Conservation (phyloP, 148 eudicot species). For the Polygonum aviculare region DNA sequence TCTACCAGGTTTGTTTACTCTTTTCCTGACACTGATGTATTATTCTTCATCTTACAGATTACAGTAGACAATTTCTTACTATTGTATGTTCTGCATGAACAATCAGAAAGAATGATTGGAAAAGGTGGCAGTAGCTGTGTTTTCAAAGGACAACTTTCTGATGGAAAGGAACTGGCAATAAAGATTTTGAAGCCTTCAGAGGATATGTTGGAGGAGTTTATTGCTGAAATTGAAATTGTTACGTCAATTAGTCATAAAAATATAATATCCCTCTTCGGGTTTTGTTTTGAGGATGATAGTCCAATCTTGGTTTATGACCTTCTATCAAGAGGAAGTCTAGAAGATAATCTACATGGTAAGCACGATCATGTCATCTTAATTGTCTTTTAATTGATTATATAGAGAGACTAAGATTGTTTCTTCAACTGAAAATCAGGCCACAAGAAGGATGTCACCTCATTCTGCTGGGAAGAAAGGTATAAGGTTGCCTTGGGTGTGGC, state of each 20-base stretch:
- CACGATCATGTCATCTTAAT: not conserved
- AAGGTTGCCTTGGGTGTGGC: conserved; percentile 88
- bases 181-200: conserved; percentile 74
- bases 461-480: conserved; percentile 76
- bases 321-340: conserved; percentile 79
- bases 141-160: conserved; percentile 60
- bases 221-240: conserved; percentile 70
- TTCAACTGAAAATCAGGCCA: conserved; percentile 32
- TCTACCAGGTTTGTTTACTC: conserved; percentile 43
- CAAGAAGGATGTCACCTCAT: conserved; percentile 31
- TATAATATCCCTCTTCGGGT: conserved; percentile 72
- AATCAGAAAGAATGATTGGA: conserved; percentile 66
- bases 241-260: conserved; percentile 78
- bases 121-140: conserved; percentile 88
- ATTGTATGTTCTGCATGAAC: not conserved
- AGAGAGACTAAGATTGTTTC: not conserved
- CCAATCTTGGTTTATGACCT: conserved; percentile 71
- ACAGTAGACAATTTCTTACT: not conserved
- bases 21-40: not conserved
- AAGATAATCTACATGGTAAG: conserved; percentile 80
- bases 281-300: conserved; percentile 55
- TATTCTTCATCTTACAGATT: not conserved
- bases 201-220: conserved; percentile 57
- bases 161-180: conserved; percentile 86
- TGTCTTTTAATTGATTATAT: not conserved